Evolutionary conservation across 768 basidiomycete species (phyloP), one percentile per base, ranked within the genome.

Genomic region (Suillus ampliporus): DNA sequence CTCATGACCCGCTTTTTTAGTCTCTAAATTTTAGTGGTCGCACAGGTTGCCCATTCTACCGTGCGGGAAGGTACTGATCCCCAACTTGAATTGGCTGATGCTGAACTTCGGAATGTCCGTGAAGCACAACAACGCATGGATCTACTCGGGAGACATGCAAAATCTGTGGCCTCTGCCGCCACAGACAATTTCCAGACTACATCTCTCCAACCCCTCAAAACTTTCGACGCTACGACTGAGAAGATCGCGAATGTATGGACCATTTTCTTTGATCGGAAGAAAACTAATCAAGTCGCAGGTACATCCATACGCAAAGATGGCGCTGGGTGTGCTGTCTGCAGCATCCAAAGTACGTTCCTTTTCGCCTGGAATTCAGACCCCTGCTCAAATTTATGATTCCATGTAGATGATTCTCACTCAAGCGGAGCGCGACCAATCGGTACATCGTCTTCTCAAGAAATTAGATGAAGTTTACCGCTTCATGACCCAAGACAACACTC

Each of bases 271-370:
- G 4, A 19, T n/a, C 15, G 8, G 43, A 19, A 59, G 10, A 2
- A 7, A 46, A 5, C 28, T 31, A 11, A 43, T 21, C 1, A n/a
- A 15, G 7, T 31, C 7, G 15, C 17, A 60, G 62, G 31, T 63
- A 11, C 62, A 63, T 50, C 62, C 62, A 9, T 60, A 63, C n/a
- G 48, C 57, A 35, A 59, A 63, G 48, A 26, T 59, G 46, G 62
- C 48, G 5, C 34, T 50, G 62, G 34, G 44, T n/a, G 31, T 50
- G 21, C 46, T 63, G 40, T 26, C 19, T 14, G 31, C 19, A 17
- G 57, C 57, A 19, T 43, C 57, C 17, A 13, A 59, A 48, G 62
- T n/a, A n/a, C n/a, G n/a, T n/a, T n/a, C n/a, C n/a, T n/a, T n/a
- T n/a, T n/a, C n/a, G n/a, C n/a, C n/a, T n/a, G n/a, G n/a, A n/a